Evolutionary conservation across 1,139 yeast species (phyloP).

Genomic region (Lodderomyces orthopsilosis): DNA sequence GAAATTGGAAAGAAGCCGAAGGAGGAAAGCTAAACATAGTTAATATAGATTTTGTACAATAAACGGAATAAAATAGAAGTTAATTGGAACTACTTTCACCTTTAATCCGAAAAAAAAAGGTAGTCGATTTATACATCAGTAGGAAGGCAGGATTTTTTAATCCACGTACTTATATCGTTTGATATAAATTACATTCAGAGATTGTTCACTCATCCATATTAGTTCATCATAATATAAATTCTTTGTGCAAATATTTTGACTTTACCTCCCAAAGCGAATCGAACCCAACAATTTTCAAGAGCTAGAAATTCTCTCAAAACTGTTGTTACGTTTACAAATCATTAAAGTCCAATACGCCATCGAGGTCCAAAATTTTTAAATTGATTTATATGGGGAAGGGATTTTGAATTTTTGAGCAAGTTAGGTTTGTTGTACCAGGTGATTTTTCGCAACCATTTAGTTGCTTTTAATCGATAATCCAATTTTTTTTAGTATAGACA

Average conservation of each 20-base stretch:
- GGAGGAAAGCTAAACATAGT: constrained; percentile 35
- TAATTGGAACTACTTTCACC: background rate
- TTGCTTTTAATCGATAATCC: too few relatives aligned
- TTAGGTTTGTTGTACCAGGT: background rate
- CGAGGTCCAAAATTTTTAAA: constrained; percentile 1
- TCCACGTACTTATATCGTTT: constrained; percentile 36
- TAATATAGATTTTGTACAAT: constrained; percentile 2
- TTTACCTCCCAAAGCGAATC: background rate
- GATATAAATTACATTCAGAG: constrained; percentile 43
- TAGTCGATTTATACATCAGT: constrained; percentile 28
- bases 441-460: background rate
- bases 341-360: constrained; percentile 3
- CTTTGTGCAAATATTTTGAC: background rate
- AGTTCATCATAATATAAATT: constrained; percentile 35
- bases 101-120: too few relatives aligned
- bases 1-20: constrained; percentile 65
- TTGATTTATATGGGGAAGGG: background rate
- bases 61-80: background rate
- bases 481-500: too few relatives aligned
- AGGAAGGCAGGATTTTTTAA: constrained; percentile 55
- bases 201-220: constrained; percentile 52
- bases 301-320: background rate
- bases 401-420: background rate
- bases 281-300: constrained; percentile 2
- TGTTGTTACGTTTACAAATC: too few relatives aligned